Conservation (phyloP, 2,329 filamentous ascomycete species). For the Diaporthe sp. region DNA sequence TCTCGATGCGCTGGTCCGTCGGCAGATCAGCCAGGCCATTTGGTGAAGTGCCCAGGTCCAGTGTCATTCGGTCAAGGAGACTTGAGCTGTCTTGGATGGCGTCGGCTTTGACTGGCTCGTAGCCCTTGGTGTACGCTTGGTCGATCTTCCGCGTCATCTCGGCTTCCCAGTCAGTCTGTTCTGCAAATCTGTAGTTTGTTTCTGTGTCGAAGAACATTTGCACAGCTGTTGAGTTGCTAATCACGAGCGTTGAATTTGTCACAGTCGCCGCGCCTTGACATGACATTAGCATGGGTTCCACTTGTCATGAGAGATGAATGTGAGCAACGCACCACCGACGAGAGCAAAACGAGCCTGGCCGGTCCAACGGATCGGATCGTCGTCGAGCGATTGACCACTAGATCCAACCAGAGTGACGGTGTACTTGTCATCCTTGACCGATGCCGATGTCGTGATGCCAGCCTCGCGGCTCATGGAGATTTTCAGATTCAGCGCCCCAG, state of each 20-base stretch:
- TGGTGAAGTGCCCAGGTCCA: conserved; percentile 5
- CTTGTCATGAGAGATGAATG: neutral
- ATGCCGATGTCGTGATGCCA: neutral
- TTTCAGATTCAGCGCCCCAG: neutral
- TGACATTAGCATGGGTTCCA: neutral
- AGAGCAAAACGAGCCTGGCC: conserved; percentile 11
- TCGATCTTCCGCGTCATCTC: conserved; percentile 3
- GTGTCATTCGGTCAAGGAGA: neutral
- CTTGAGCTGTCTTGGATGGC: neutral
- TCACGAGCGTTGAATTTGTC: neutral
- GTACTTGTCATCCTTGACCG: neutral
- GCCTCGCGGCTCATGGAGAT: conserved; percentile 15
- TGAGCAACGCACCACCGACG: neutral
- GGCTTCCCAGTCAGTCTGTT: neutral
- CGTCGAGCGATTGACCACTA: neutral
- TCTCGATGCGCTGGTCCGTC: neutral
- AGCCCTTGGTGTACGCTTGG: neutral
- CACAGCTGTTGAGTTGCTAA: neutral
- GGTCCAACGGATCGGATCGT: conserved; percentile 9
- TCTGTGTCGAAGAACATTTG: conserved; percentile 9
- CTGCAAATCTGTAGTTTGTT: neutral
- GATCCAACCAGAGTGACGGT: conserved; percentile 2
- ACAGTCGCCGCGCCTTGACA: neutral
- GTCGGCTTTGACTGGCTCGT: neutral
- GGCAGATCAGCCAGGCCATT: neutral